A percentile compares a stretch with the other conserved stretches of the same genome.
Evolutionary conservation across 164 flowering plant species (phyloP).

Genomic region (Saururus chinensis): DNA sequence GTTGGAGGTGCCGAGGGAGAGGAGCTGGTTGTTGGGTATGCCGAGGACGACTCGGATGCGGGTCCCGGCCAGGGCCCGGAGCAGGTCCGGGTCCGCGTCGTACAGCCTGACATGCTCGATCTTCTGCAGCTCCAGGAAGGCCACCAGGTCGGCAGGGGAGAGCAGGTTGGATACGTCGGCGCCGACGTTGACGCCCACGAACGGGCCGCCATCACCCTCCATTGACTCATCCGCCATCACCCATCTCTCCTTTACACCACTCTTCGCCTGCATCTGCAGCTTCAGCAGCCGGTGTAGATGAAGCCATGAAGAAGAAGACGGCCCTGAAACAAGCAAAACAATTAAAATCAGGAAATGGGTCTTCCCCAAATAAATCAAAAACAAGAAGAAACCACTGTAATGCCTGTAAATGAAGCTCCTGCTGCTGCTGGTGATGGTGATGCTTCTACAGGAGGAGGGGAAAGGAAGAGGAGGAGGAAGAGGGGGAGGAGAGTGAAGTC

Average conservation of each 20-base stretch:
- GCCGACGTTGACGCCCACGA: slow-evolving; percentile 79
- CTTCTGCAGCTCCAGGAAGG: slow-evolving; percentile 61
- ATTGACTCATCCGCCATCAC: slow-evolving; percentile 3
- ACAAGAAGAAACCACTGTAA: no score
- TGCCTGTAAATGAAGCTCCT: no score
- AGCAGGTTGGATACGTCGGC: slow-evolving; percentile 57
- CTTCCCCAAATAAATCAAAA: no score
- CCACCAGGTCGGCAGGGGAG: slow-evolving; percentile 49
- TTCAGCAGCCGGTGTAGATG: no score
- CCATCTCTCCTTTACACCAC: not conserved
- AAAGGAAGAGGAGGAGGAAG: no score
- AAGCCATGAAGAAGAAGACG: no score
- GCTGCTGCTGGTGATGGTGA: no score
- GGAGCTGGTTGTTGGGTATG: slow-evolving; percentile 85
- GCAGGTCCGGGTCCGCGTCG: slow-evolving; percentile 63
- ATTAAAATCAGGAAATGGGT: no score
- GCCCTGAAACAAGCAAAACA: no score
- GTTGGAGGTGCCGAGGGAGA: slow-evolving; percentile 77
- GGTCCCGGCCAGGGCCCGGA: slow-evolving; percentile 56
- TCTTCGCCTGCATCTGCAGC: no score
- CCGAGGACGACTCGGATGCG: slow-evolving; percentile 76
- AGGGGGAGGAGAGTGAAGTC: no score
- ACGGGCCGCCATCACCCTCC: slow-evolving; percentile 35
- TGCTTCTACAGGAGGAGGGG: no score
- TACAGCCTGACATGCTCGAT: slow-evolving; percentile 71